phyloP scores from a whole-genome alignment of 495 filamentous ascomycete genomes.

The Aspergillus leporis region DNA sequence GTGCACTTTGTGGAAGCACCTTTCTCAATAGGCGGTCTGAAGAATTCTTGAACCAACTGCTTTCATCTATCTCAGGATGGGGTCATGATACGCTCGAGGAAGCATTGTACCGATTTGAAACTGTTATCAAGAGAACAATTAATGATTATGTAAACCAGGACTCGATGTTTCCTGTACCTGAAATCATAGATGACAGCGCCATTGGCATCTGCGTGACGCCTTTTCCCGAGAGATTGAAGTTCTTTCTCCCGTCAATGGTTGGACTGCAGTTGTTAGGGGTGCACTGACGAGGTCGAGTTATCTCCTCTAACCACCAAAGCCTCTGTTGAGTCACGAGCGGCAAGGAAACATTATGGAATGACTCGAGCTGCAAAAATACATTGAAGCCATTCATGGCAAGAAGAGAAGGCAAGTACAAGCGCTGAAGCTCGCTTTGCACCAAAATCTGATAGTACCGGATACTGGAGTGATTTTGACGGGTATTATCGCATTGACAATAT shows the following conservation, averaged over 20 bases:
- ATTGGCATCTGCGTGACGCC: slow-evolving; percentile 21
- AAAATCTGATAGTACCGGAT: slow-evolving; percentile 8
- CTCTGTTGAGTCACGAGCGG: slow-evolving; percentile 31
- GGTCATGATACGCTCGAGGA: slow-evolving; percentile 22
- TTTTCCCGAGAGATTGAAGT: slow-evolving; percentile 21
- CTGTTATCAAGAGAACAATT: slow-evolving; percentile 23
- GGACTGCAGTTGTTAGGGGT: slow-evolving; percentile 46
- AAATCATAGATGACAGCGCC: slow-evolving; percentile 17
- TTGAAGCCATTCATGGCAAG: slow-evolving; percentile 25
- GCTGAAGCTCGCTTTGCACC: background rate
- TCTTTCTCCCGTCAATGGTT: slow-evolving; percentile 32
- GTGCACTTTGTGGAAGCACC: slow-evolving; percentile 65
- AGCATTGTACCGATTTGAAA: slow-evolving; percentile 26
- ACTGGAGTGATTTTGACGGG: slow-evolving; percentile 24
- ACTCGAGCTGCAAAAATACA: background rate
- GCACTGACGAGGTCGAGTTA: slow-evolving; percentile 38
- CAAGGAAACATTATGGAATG: slow-evolving; percentile 42
- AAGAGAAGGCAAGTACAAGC: slow-evolving; percentile 20
- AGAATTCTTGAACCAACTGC: slow-evolving; percentile 59
- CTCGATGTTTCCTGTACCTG: slow-evolving; percentile 26
- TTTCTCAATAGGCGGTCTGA: slow-evolving; percentile 72
- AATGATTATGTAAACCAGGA: slow-evolving; percentile 13
- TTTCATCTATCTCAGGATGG: slow-evolving; percentile 30
- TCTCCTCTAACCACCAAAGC: slow-evolving; percentile 23
- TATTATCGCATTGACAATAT: slow-evolving; percentile 20